phyloP scores from a whole-genome alignment of 768 basidiomycete species.

The Saitozyma sp. region DNA sequence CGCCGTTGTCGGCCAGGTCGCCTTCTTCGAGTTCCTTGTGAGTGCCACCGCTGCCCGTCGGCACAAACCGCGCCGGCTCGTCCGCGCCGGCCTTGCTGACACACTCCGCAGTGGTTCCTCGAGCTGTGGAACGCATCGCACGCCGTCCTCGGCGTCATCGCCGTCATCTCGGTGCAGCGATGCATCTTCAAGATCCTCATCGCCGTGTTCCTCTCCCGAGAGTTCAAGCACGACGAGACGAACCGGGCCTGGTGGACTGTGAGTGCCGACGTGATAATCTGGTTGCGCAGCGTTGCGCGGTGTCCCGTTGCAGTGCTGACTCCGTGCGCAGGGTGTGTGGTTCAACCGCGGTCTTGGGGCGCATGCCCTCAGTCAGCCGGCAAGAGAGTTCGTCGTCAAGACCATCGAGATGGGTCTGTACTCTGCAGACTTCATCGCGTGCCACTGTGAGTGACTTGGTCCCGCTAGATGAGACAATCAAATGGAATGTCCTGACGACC shows the following conservation, averaged over 20 bases:
- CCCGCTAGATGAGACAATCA: neutral
- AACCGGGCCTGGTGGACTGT: conserved; percentile 99
- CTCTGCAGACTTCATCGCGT: conserved; percentile 81
- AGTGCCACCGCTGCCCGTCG: neutral
- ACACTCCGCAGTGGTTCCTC: conserved; percentile 33
- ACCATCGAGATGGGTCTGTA: conserved; percentile 93
- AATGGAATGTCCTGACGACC: conserved; percentile 1
- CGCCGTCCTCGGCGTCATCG: conserved; percentile 88
- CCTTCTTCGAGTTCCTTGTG: conserved; percentile 87
- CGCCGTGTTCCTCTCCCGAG: conserved; percentile 87
- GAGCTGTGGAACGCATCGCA: conserved; percentile 84
- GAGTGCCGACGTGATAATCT: conserved; percentile 44
- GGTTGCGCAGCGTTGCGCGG: no score
- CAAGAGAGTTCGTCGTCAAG: conserved; percentile 96
- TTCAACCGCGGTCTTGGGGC: conserved; percentile 88
- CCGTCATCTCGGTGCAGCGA: conserved; percentile 83
- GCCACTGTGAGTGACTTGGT: conserved; percentile 36
- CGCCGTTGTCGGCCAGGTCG: conserved; percentile 74
- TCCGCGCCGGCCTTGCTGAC: no score
- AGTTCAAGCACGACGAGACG: conserved; percentile 99
- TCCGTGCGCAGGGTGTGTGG: conserved; percentile 59
- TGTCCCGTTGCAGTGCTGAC: neutral
- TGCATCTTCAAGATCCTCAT: conserved; percentile 92
- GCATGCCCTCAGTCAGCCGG: conserved; percentile 95
- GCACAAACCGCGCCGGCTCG: neutral